Conservation (phyloP, 352 stramenopile genomes). For the Globisporangium abappressorium region DNA sequence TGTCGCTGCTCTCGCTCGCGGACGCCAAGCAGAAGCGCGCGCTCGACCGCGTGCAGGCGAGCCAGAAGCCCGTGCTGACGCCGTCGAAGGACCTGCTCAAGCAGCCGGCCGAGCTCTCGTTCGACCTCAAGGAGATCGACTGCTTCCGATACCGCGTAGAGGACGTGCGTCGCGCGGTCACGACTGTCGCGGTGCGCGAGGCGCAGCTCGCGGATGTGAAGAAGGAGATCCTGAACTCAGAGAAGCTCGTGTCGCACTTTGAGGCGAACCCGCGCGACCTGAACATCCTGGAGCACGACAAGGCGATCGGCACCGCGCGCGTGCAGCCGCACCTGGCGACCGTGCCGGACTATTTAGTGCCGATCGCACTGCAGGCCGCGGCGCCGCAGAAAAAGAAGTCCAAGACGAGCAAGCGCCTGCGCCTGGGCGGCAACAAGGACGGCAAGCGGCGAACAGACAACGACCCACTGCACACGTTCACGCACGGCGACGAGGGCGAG, state of each 20-base stretch:
- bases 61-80: constrained; percentile 84
- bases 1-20: constrained; percentile 92
- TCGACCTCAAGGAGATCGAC: constrained; percentile 98
- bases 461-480: constrained; percentile 96
- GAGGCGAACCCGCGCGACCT: constrained; percentile 95
- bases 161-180: constrained; percentile 94
- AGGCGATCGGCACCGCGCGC: constrained; percentile 90
- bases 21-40: constrained; percentile 80
- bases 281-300: constrained; percentile 96
- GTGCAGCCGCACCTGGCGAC: constrained; percentile 94
- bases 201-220: constrained; percentile 95
- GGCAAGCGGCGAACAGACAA: constrained; percentile 91
- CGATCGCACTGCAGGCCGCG: constrained; percentile 91
- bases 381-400: constrained; percentile 72
- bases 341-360: constrained; percentile 97
- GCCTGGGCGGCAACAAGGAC: constrained; percentile 37
- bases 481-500: constrained; percentile 59
- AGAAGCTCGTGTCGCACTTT: constrained; percentile 96
- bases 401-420: constrained; percentile 78
- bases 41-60: constrained; percentile 90
- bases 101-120: constrained; percentile 95
- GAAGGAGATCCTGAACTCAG: constrained; percentile 98
- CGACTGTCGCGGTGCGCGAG: constrained; percentile 92
- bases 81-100: constrained; percentile 79
- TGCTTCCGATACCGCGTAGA: constrained; percentile 98